Evolutionary conservation across 768 basidiomycete species (phyloP).

Genomic region (Rhodosporidiobolus odoratus): DNA sequence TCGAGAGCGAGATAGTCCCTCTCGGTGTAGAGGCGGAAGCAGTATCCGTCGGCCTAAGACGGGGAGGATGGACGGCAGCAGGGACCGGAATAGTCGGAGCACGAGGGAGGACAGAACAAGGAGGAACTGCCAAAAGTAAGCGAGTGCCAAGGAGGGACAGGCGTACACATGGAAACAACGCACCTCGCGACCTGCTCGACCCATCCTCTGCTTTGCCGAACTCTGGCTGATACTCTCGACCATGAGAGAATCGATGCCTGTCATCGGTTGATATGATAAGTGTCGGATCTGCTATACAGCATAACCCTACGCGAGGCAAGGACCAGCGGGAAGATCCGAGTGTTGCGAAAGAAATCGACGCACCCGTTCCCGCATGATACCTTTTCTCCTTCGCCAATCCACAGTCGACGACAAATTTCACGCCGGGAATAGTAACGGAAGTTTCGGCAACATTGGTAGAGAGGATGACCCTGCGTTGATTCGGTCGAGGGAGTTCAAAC

Average conservation of each 20-base stretch:
- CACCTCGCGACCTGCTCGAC: slow-evolving; percentile 92
- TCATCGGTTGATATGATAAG: background rate
- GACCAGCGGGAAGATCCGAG: background rate
- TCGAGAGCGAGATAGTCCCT: slow-evolving; percentile 64
- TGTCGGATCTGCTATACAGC: background rate
- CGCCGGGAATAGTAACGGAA: slow-evolving; percentile 91
- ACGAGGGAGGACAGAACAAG: background rate
- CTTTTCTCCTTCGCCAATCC: slow-evolving; percentile 94
- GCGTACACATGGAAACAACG: slow-evolving; percentile 31
- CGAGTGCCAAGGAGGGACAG: no score
- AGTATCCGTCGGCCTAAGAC: slow-evolving; percentile 77
- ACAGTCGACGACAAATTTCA: slow-evolving; percentile 91
- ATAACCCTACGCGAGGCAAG: background rate
- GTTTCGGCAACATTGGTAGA: slow-evolving; percentile 99
- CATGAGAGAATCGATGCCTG: slow-evolving; percentile 82
- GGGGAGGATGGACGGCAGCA: no score
- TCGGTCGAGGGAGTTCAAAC: slow-evolving; percentile 62
- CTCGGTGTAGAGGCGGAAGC: slow-evolving; percentile 90
- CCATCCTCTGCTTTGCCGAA: slow-evolving; percentile 77
- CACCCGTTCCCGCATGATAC: slow-evolving; percentile 51
- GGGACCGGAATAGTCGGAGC: no score
- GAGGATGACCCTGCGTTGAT: slow-evolving; percentile 81
- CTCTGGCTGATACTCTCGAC: slow-evolving; percentile 80
- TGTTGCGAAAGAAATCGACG: background rate
- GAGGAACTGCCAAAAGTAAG: background rate